Evolutionary conservation across 2,329 filamentous ascomycete genomes (phyloP).

Genomic region (Cladosporium oxysporum): DNA sequence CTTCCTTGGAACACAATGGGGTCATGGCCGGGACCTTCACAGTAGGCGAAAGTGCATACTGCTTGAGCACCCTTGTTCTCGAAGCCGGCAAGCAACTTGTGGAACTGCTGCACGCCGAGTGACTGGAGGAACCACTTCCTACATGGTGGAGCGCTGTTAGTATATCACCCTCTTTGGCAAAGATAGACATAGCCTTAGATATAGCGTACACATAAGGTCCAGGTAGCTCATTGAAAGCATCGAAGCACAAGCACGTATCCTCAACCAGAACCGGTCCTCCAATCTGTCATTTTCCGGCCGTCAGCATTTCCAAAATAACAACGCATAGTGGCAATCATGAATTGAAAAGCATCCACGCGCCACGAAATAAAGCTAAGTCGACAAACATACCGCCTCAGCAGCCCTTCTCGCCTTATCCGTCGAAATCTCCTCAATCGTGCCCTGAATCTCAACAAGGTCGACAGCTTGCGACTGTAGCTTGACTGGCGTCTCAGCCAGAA

Average conservation of each 20-base stretch:
- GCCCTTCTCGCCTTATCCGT: slow-evolving; percentile 82
- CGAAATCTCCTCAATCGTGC: slow-evolving; percentile 88
- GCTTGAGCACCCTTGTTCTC: slow-evolving; percentile 89
- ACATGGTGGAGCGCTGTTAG: slow-evolving; percentile 5
- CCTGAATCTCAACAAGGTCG: slow-evolving; percentile 88
- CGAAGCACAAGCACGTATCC: slow-evolving; percentile 93
- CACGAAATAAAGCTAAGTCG: background rate
- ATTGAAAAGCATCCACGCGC: background rate
- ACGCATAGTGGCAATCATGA: background rate
- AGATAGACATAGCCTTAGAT: background rate
- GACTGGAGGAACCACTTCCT: slow-evolving; percentile 93
- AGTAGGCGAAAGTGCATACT: slow-evolving; percentile 95
- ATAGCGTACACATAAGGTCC: slow-evolving; percentile 86
- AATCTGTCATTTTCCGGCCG: slow-evolving; percentile 54
- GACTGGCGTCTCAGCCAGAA: slow-evolving; percentile 70
- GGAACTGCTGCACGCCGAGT: slow-evolving; percentile 80
- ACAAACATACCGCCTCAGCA: slow-evolving; percentile 66
- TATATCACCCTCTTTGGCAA: background rate
- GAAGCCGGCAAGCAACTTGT: slow-evolving; percentile 86
- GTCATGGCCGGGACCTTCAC: slow-evolving; percentile 77
- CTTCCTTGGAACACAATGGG: slow-evolving; percentile 89
- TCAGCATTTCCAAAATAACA: background rate
- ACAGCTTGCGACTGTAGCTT: slow-evolving; percentile 72
- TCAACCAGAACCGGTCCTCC: slow-evolving; percentile 89
- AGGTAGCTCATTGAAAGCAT: slow-evolving; percentile 84